phyloP scores from a whole-genome alignment of 2,329 filamentous ascomycete genomes.

The Leptographium radiaticola region DNA sequence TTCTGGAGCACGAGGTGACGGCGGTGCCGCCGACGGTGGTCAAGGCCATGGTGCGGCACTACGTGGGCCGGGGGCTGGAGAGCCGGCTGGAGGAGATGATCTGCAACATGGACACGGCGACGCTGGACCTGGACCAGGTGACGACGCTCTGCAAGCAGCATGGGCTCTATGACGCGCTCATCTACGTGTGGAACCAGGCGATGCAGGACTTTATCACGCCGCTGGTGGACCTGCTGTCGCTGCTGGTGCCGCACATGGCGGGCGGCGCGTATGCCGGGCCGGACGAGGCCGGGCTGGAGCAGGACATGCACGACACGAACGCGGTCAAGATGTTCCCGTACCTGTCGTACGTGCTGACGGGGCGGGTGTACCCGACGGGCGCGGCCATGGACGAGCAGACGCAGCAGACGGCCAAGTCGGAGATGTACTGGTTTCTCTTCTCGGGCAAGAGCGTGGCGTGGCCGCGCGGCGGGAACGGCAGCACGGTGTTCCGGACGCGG shows the following conservation, averaged over 20 bases:
- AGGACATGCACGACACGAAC: slow-evolving; percentile 51
- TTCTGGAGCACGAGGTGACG: slow-evolving; percentile 64
- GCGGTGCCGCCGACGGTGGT: slow-evolving; percentile 70
- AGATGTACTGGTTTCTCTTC: slow-evolving; percentile 89
- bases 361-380: slow-evolving; percentile 82
- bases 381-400: slow-evolving; percentile 58
- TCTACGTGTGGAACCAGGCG: slow-evolving; percentile 93
- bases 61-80: slow-evolving; percentile 61
- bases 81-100: slow-evolving; percentile 83
- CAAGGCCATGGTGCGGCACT: slow-evolving; percentile 75
- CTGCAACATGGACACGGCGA: slow-evolving; percentile 79
- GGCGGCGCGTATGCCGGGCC: slow-evolving; percentile 27
- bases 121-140: slow-evolving; percentile 87
- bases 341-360: slow-evolving; percentile 79
- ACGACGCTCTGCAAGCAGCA: slow-evolving; percentile 85
- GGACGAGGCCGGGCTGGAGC: slow-evolving; percentile 41
- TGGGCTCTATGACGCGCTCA: slow-evolving; percentile 83
- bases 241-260: slow-evolving; percentile 49
- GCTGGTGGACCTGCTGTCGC: slow-evolving; percentile 64
- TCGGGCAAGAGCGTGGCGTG: slow-evolving; percentile 66
- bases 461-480: slow-evolving; percentile 52
- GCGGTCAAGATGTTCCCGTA: slow-evolving; percentile 92
- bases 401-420: slow-evolving; percentile 65
- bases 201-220: slow-evolving; percentile 84
- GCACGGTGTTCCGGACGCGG: slow-evolving; percentile 47